phyloP scores from a whole-genome alignment of 257 asterid genomes.

The Scutellaria galericulata region DNA sequence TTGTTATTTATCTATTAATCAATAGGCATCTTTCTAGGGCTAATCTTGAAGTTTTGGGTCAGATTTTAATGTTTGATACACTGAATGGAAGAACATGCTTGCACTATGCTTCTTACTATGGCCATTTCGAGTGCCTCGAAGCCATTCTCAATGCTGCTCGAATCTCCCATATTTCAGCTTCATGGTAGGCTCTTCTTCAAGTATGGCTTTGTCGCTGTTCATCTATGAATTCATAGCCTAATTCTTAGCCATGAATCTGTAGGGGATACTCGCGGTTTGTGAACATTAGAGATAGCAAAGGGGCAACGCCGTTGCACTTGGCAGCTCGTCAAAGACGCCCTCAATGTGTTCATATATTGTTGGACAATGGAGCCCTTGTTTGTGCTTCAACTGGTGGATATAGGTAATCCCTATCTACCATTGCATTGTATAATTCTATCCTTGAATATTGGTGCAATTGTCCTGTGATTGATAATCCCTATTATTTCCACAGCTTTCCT shows the following conservation, averaged over 20 bases:
- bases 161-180: constrained; percentile 71
- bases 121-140: constrained; percentile 81
- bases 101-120: constrained; percentile 96
- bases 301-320: constrained; percentile 95
- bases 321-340: constrained; percentile 85
- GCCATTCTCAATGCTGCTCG: constrained; percentile 82
- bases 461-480: not conserved
- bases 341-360: constrained; percentile 70
- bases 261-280: constrained; percentile 96
- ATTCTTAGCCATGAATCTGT: not conserved
- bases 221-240: not conserved
- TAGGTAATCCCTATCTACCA: constrained; percentile 47
- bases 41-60: constrained; percentile 35
- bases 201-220: not conserved
- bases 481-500: constrained; percentile 54
- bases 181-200: constrained; percentile 61
- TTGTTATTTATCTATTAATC: not conserved
- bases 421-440: not conserved
- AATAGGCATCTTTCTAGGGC: constrained; percentile 1
- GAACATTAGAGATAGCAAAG: constrained; percentile 90
- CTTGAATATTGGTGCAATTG: constrained; percentile 1
- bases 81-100: constrained; percentile 88
- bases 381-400: constrained; percentile 91
- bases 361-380: constrained; percentile 84
- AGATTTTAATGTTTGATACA: constrained; percentile 93